Percentiles rank a stretch among this genome's conserved stretches.
These are phyloP conservation scores for Hymenoscyphus occultus DNA, from an alignment of 2,329 filamentous ascomycete species.

Conservation along the genomic window DNA sequence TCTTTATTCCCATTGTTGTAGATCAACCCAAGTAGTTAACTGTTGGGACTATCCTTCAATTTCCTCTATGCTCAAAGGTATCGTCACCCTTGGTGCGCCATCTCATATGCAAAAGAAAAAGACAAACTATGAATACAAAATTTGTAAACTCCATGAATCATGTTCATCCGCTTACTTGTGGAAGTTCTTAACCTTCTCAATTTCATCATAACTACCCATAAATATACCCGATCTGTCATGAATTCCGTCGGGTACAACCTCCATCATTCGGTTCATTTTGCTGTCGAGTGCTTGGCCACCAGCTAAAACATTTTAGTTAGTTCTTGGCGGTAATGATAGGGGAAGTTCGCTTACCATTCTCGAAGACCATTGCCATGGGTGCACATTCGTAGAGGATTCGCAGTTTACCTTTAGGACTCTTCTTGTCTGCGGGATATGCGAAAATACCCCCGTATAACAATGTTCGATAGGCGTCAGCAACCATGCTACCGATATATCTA, in stretches of 20 bases:
- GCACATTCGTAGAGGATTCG: slow-evolving; percentile 97
- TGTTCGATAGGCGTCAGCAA: slow-evolving; percentile 95
- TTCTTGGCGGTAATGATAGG: background rate
- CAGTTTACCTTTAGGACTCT: slow-evolving; percentile 97
- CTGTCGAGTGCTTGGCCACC: slow-evolving; percentile 90
- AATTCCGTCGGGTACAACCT: slow-evolving; percentile 85
- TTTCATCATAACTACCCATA: slow-evolving; percentile 89
- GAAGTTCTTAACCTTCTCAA: slow-evolving; percentile 76
- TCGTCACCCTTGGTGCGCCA: too few species aligned
- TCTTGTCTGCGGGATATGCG: slow-evolving; percentile 95
- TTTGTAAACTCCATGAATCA: background rate
- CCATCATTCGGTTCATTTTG: slow-evolving; percentile 86
- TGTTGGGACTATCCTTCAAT: too few species aligned
- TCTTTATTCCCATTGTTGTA: too few species aligned
- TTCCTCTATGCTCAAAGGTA: too few species aligned
- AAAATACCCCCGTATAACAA: slow-evolving; percentile 95
- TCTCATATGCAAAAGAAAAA: too few species aligned
- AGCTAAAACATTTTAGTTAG: slow-evolving; percentile 49
- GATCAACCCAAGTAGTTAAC: too few species aligned
- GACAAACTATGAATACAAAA: background rate
- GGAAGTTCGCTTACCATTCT: slow-evolving; percentile 70
- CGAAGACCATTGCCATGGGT: slow-evolving; percentile 98
- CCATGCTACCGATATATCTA: slow-evolving; percentile 97
- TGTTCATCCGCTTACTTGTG: slow-evolving; percentile 17
- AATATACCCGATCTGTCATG: slow-evolving; percentile 96